These are phyloP conservation scores for Tillandsia leiboldiana DNA, from an alignment of 176 grass and related monocot species.

Conservation along the genomic window DNA sequence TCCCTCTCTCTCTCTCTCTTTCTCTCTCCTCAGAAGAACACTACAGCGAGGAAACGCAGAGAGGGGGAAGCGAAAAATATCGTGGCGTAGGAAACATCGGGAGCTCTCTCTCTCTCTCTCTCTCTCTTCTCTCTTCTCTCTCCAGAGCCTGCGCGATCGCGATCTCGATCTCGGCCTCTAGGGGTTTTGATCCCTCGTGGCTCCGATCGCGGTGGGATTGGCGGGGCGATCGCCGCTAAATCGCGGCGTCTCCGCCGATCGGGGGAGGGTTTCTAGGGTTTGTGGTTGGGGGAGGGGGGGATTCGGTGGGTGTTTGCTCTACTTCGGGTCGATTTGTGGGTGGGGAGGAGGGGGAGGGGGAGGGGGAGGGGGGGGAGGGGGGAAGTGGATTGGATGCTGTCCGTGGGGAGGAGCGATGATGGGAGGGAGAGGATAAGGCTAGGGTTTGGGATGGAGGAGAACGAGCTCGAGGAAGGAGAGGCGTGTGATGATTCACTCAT, in stretches of 20 bases:
- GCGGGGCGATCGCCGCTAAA: neutral
- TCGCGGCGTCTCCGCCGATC: neutral
- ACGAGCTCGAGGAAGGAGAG: constrained; percentile 81
- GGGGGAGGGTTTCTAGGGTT: neutral
- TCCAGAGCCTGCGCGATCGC: neutral
- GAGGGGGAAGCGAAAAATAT: neutral
- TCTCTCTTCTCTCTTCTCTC: neutral
- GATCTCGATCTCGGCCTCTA: neutral
- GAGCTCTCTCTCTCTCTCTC: neutral
- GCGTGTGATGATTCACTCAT: constrained; percentile 49
- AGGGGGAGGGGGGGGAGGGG: neutral
- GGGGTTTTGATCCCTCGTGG: neutral
- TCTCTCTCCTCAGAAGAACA: neutral
- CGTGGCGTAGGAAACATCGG: neutral
- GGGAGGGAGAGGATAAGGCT: constrained; percentile 17
- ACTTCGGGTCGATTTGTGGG: constrained; percentile 2
- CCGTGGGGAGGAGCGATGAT: constrained; percentile 41
- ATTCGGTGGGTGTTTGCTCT: constrained; percentile 14
- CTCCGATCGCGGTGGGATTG: neutral
- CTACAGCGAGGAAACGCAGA: neutral
- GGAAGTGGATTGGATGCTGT: constrained; percentile 39
- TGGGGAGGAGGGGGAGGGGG: neutral
- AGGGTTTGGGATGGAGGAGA: constrained; percentile 36
- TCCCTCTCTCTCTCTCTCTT: neutral
- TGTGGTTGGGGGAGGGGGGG: neutral